phyloP scores from a whole-genome alignment of 257 asterid genomes.

The Knoxia roxburghii region DNA sequence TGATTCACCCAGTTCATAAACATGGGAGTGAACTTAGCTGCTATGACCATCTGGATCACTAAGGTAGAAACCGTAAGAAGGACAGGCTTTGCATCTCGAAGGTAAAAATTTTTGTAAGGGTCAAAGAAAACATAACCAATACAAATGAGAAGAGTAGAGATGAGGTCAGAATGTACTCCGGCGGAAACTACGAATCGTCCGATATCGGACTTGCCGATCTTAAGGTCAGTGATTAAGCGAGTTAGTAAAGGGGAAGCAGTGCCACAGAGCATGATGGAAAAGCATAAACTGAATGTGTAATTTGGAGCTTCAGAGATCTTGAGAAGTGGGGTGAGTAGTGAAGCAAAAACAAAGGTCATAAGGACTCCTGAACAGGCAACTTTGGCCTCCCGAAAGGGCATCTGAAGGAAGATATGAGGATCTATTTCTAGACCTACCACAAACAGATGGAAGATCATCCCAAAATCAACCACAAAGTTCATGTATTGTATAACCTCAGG shows the following conservation, averaged over 20 bases:
- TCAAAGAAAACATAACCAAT: conserved; percentile 60
- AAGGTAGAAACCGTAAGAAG: conserved; percentile 35
- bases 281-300: conserved; percentile 52
- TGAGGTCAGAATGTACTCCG: conserved; percentile 62
- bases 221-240: conserved; percentile 64
- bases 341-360: conserved; percentile 53
- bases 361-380: conserved; percentile 66
- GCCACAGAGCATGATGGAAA: conserved; percentile 54
- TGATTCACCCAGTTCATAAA: conserved; percentile 87
- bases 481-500: conserved; percentile 48
- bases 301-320: conserved; percentile 28
- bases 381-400: conserved; percentile 69
- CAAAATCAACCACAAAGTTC: conserved; percentile 66
- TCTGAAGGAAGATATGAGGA: conserved; percentile 61
- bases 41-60: conserved; percentile 38
- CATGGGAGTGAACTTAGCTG: conserved; percentile 54
- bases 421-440: conserved; percentile 80
- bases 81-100: conserved; percentile 14
- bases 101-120: conserved; percentile 31
- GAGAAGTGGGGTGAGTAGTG: conserved; percentile 43
- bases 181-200: conserved; percentile 79
- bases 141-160: conserved; percentile 48
- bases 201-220: conserved; percentile 87
- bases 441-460: conserved; percentile 89
- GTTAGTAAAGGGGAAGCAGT: conserved; percentile 69